Percentiles rank a stretch among this genome's conserved stretches.
Conservation (phyloP, 495 filamentous ascomycete species). For the Tuber melanosporum region DNA sequence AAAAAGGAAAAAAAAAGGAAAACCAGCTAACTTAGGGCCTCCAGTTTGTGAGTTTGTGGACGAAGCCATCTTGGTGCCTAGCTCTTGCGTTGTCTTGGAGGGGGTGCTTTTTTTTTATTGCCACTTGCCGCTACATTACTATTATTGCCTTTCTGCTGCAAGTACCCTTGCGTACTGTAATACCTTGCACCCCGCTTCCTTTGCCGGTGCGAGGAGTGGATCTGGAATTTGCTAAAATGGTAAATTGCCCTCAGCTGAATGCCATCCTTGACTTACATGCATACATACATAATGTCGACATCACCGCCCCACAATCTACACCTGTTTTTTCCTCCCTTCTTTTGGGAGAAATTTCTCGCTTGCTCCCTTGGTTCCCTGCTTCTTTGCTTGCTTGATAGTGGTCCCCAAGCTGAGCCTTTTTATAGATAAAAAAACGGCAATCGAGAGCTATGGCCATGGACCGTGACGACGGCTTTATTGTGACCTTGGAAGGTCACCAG, state of each 20-base stretch:
- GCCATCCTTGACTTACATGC: neutral
- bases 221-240: neutral
- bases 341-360: neutral
- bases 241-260: conserved; percentile 1
- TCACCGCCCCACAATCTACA: neutral
- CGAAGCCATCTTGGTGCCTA: neutral
- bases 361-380: neutral
- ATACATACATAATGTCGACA: neutral
- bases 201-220: neutral
- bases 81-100: neutral
- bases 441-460: conserved; percentile 13
- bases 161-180: neutral
- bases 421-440: neutral
- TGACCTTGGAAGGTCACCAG: conserved; percentile 33
- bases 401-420: neutral
- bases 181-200: neutral
- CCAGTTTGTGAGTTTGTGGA: too few relatives aligned
- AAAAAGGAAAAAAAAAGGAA: neutral
- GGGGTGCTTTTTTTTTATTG: neutral
- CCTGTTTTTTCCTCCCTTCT: neutral
- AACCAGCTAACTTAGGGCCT: neutral
- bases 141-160: neutral
- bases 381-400: neutral
- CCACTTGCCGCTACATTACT: neutral
- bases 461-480: conserved; percentile 26